Base-by-base conservation (phyloP, 2,329 filamentous ascomycete species). In the Penicillium sp. region DNA sequence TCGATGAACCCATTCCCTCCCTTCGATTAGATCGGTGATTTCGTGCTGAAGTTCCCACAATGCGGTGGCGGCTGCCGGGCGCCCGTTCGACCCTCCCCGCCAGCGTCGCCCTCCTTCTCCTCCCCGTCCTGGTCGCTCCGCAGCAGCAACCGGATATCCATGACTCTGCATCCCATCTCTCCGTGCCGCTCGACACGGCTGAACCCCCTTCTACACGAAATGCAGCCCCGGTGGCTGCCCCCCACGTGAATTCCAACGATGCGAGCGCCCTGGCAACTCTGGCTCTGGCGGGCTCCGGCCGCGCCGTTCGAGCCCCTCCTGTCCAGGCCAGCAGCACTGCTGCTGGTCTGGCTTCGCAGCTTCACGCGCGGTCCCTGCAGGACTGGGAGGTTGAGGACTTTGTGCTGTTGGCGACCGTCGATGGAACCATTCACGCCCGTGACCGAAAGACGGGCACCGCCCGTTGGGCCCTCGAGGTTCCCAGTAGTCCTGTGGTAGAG, bases 381-480 rank as follows among this genome's bases (percentile, higher is more conserved):
- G 90, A 95, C 73, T 96, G 90, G 90, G 87, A 95, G 84, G 89
- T 95, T 72, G 90, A 96, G 85, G 89, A 96, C 75, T 94, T 95
- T 79, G 85, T 96, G 72, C 86, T 98, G 75, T 76, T 98, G 84
- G 90, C 92, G 85, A 96, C 92, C 78, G 85, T 96, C 79, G 89
- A 96, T 75, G 92, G 92, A 75, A 85, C 87, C 64, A 79, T 96
- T 59, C 85, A 95, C 71, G 89, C 90, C 64, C 81, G 81, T 66
- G 87, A 95, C 71, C 80, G 92, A 57, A 84, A 82, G 62, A 92
- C 84, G 35, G 92, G 92, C 54, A 76, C 82, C 47, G 76, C 84
- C 54, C 83, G 82, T 61, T 96, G 92, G 92, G 82, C 84, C 57
- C 75, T 95, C 45, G 80, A 87, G 64, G 79, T 84, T 44, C 66